Conservation (phyloP, 768 basidiomycete genomes). For the Russula ochroleuca region DNA sequence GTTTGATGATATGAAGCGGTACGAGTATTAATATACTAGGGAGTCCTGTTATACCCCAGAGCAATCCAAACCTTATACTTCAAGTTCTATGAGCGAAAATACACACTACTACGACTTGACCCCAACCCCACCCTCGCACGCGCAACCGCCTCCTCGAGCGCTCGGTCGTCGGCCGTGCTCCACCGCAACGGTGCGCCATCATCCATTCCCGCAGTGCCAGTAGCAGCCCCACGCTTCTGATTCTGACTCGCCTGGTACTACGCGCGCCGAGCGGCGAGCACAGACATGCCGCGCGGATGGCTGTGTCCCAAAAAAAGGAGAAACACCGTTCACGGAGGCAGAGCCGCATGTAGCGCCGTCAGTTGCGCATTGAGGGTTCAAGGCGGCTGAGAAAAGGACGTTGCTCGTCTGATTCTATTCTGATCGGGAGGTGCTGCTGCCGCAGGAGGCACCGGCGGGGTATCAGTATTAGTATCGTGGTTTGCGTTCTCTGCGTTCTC, state of each 20-base stretch:
- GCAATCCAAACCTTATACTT: too few relatives aligned
- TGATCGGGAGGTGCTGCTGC: neutral
- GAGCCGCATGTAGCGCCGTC: constrained; percentile 52
- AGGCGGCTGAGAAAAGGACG: constrained; percentile 31
- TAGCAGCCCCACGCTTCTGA: constrained; percentile 50
- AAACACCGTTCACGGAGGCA: constrained; percentile 78
- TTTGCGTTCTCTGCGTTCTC: neutral
- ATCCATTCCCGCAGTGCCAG: constrained; percentile 27
- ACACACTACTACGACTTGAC: neutral
- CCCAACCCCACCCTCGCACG: constrained; percentile 53
- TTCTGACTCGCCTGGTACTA: constrained; percentile 43
- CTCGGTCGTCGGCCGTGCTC: neutral
- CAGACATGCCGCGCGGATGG: constrained; percentile 77
- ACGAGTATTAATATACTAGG: too few relatives aligned
- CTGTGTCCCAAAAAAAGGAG: constrained; percentile 88
- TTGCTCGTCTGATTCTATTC: neutral
- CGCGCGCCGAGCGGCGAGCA: constrained; percentile 36
- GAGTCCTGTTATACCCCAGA: too few relatives aligned
- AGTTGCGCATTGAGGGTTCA: constrained; percentile 60
- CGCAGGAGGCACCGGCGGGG: neutral
- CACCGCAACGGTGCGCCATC: neutral
- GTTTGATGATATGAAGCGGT: too few relatives aligned
- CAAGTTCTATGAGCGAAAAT: neutral
- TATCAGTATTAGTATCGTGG: too few relatives aligned
- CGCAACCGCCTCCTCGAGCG: neutral